Base-by-base conservation (phyloP, 129 eudicot species). In the Solidago caesia region DNA sequence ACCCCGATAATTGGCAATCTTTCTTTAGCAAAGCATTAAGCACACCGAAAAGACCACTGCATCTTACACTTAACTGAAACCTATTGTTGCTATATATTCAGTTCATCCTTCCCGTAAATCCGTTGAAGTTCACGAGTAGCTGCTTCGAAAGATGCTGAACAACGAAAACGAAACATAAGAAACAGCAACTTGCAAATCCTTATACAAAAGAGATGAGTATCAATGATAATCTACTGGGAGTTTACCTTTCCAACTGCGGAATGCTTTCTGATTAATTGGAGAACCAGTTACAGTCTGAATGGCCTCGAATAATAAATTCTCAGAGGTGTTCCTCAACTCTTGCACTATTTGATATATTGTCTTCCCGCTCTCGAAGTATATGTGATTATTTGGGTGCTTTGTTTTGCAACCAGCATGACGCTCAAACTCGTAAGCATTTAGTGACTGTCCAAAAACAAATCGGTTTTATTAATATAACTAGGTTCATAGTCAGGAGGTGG, bases 121-220 rank as follows among this genome's bases (percentile, higher is more conserved):
- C 97, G 97, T 85, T 81, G 90, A 84, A 91, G 97, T 82, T 91
- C 95, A 60, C 97, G 87, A 8, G 95, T 91, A 8, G 97, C 97
- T 12, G 97, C 97, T 91, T 84, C 89, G 72, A 86, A 91, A 51
- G 97, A 91, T 79, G 84, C 95, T 91, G 74, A 44, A 72, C 56
- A 49, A 26, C 2, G 25, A 55, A 15, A 72, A 41, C 52, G 1
- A 25, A 70, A 47, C n/a, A 39, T 46, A 13, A 77, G 26, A 25
- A 61, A 49, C 33, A 25, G 9, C 8, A 39, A 25, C 52, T 41
- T 13, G 21, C 68, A 53, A 64, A 33, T 33, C 56, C 55, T 6
- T 64, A 8, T 46, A 16, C 41, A 8, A 21, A 33, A 64, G 9
- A 3, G n/a, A 80, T 11, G 66, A 60, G 42, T 11, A 33, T 56